These are phyloP conservation scores for Aspergillus sp. DNA, from an alignment of 2,329 filamentous ascomycete genomes.

Conservation along the genomic window DNA sequence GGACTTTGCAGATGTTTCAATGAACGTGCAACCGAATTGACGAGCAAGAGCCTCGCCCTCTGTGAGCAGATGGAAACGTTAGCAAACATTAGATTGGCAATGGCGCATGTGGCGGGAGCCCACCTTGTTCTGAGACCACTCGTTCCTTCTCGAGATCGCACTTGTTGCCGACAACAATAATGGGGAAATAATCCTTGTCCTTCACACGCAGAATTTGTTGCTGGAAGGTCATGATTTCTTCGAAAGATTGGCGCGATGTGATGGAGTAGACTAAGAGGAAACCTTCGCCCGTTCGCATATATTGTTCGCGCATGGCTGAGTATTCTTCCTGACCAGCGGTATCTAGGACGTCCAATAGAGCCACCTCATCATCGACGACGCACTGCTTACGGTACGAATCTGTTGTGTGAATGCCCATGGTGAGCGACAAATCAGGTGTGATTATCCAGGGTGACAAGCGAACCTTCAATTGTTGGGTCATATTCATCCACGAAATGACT, in stretches of 20 bases:
- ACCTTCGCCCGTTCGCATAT: slow-evolving; percentile 98
- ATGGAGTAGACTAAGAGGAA: slow-evolving; percentile 98
- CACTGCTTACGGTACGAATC: slow-evolving; percentile 99
- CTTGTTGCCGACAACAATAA: slow-evolving; percentile 99
- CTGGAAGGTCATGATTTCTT: slow-evolving; percentile 98
- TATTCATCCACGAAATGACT: slow-evolving; percentile 99
- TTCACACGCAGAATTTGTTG: slow-evolving; percentile 98
- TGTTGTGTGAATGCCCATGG: slow-evolving; percentile 39
- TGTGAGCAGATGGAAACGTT: slow-evolving; percentile 40
- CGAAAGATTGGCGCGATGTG: slow-evolving; percentile 93
- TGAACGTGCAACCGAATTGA: slow-evolving; percentile 95
- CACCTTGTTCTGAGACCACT: slow-evolving; percentile 89
- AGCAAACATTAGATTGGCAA: background rate
- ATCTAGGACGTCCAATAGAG: slow-evolving; percentile 94
- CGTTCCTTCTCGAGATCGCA: slow-evolving; percentile 94
- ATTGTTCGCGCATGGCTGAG: slow-evolving; percentile 98
- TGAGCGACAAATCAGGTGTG: slow-evolving; percentile 19
- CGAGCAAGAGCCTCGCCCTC: slow-evolving; percentile 86
- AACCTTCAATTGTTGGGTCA: slow-evolving; percentile 97
- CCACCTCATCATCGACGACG: slow-evolving; percentile 96
- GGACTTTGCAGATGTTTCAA: slow-evolving; percentile 98
- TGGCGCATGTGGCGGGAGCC: slow-evolving; percentile 25
- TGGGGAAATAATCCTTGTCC: slow-evolving; percentile 99
- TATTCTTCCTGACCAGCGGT: slow-evolving; percentile 99
- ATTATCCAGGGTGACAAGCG: slow-evolving; percentile 23